Evolutionary conservation across 2,329 filamentous ascomycete genomes (phyloP), one percentile per base, ranked within the genome.

Genomic region (Podosphaera xanthii): DNA sequence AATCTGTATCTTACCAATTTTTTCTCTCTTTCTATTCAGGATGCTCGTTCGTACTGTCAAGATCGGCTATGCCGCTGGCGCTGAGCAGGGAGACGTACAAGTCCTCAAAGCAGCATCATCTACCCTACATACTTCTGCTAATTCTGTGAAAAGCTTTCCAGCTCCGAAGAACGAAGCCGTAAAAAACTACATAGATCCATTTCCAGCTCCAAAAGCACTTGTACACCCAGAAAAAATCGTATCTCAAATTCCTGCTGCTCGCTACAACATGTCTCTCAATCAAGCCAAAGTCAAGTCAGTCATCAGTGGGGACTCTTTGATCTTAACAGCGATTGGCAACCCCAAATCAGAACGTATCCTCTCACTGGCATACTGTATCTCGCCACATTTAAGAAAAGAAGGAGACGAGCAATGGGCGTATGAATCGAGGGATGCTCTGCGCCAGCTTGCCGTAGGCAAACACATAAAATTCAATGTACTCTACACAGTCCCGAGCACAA

Each of bases 321-420:
- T 97, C 64, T 76, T 97, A 68, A 81, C 84, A 66, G 88, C 86
- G 72, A 77, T 87, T 69, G 84, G 83, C 71, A 90, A 94, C 70
- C 84, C 86, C 42, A 77, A 81, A 64, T 81, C 84, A 71, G 92
- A 97, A 75, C 86, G 88, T 67, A 87, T 79, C 58, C 78, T 98
- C 67, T 94, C 89, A 68, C 77, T 98, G 64, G 92, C 92, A 67
- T 97, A 89, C 73, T 89, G 97, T 65, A 86, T 84, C 61, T 89
- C 90, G 57, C 92, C 92, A 2, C 83, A 90, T 69, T 71, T 96
- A 70, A 84, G 79, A 74, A 84, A 88, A 71, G 90, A 96, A 66
- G 89, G 87, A 60, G 91, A 96, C 68, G 90, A 96, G 78, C 83
- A 85, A 44, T 94, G 86, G 69, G 89, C 87, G 60, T 98, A 96